Evolutionary conservation across 257 asterid genomes (phyloP).

Genomic region (Solanum sitiens): DNA sequence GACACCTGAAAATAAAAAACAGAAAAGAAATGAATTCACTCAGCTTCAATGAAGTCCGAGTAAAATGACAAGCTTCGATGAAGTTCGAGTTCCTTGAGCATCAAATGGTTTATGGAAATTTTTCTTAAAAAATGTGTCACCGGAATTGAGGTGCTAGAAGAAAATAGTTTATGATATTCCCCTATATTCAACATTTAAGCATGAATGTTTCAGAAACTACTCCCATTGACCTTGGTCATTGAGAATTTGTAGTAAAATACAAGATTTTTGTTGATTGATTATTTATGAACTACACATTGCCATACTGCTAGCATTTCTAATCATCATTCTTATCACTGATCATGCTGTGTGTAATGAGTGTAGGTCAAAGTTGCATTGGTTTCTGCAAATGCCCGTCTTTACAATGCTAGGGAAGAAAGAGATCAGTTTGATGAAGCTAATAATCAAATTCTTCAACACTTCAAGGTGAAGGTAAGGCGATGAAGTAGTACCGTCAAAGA

Average conservation of each 20-base stretch:
- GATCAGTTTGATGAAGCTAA: conserved; percentile 90
- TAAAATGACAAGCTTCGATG: neutral
- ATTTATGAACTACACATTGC: neutral
- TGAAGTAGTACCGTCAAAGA: neutral
- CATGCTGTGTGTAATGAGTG: conserved; percentile 17
- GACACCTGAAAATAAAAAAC: neutral
- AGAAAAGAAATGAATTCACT: neutral
- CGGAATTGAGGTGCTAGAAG: neutral
- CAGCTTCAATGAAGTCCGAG: neutral
- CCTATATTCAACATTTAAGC: neutral
- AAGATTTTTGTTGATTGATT: neutral
- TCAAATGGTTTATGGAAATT: neutral
- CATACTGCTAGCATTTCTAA: neutral
- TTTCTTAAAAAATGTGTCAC: neutral
- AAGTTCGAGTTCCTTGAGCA: neutral
- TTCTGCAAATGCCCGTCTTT: conserved; percentile 61
- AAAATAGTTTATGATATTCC: neutral
- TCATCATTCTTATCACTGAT: neutral
- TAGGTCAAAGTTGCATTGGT: conserved; percentile 58
- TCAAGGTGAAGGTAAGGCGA: conserved; percentile 53
- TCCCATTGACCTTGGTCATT: neutral
- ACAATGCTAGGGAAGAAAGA: conserved; percentile 78
- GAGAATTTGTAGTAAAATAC: neutral
- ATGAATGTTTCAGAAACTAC: neutral
- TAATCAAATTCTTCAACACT: conserved; percentile 61